Evolutionary conservation across 805 yeast genomes (phyloP).

Genomic region (Wilhelminamyces savonicus): DNA sequence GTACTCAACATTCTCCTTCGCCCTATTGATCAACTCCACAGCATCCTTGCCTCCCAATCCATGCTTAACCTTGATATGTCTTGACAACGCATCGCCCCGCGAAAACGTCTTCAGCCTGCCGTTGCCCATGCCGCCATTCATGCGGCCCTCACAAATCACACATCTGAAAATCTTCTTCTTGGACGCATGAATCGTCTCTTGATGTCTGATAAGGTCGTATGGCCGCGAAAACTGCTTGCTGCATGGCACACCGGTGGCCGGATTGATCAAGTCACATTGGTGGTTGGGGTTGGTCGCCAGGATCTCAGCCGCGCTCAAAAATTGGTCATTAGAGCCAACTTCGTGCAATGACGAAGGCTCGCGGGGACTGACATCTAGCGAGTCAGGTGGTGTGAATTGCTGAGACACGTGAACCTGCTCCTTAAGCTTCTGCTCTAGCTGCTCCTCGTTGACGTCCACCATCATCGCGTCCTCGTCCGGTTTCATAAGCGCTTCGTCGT

Average conservation of each 20-base stretch:
- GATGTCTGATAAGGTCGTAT: conserved; percentile 40
- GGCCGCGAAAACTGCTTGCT: conserved; percentile 77
- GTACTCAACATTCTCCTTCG: conserved; percentile 73
- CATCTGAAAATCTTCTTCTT: conserved; percentile 41
- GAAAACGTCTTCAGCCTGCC: conserved; percentile 44
- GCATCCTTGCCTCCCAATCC: conserved; percentile 62
- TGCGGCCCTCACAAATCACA: conserved; percentile 41
- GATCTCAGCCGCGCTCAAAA: conserved; percentile 27
- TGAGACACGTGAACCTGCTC: too few relatives aligned
- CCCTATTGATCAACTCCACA: conserved; percentile 64
- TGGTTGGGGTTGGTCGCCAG: conserved; percentile 37
- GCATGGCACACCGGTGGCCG: conserved; percentile 59
- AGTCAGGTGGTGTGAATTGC: too few relatives aligned
- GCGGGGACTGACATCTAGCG: too few relatives aligned
- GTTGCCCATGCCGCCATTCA: conserved; percentile 44
- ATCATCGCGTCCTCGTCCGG: too few relatives aligned
- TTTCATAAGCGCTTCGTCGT: too few relatives aligned
- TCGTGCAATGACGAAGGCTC: too few relatives aligned
- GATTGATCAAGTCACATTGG: conserved; percentile 54
- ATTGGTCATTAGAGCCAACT: too few relatives aligned
- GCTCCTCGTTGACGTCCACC: too few relatives aligned
- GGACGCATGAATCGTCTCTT: conserved; percentile 43
- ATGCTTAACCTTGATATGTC: conserved; percentile 74
- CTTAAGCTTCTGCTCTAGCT: too few relatives aligned
- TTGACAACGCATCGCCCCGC: conserved; percentile 40